Evolutionary conservation across 192 early-diverging fungal species (phyloP).

Genomic region (Coemansia sp.): DNA sequence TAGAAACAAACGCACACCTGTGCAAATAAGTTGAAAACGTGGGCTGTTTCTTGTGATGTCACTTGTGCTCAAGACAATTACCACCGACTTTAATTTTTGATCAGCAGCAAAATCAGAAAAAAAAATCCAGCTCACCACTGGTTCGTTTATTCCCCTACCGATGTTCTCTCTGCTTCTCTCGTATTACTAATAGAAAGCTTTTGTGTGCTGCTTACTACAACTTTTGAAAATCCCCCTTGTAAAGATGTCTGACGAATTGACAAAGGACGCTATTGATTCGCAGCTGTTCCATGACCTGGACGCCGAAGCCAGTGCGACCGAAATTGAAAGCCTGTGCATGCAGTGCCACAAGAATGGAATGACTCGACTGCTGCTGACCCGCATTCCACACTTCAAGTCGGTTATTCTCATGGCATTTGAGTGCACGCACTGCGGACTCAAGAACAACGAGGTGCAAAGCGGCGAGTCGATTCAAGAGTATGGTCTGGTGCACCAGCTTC

Average conservation of each 20-base stretch:
- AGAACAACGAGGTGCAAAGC: constrained; percentile 88
- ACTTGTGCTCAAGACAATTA: too few relatives aligned
- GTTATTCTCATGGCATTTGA: constrained; percentile 81
- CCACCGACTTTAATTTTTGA: too few relatives aligned
- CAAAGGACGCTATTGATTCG: not conserved
- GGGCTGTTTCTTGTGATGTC: too few relatives aligned
- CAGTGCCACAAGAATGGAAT: constrained; percentile 85
- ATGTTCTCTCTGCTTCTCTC: not conserved
- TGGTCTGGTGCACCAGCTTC: constrained; percentile 68
- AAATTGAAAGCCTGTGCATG: constrained; percentile 91
- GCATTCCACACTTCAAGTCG: constrained; percentile 91
- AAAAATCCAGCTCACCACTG: too few relatives aligned
- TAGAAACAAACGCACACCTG: too few relatives aligned
- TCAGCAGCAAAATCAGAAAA: too few relatives aligned
- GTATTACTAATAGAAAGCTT: constrained; percentile 4
- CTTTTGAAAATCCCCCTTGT: not conserved
- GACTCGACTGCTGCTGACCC: constrained; percentile 82
- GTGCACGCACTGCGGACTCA: constrained; percentile 84
- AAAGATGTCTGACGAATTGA: not conserved
- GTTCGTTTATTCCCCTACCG: not conserved
- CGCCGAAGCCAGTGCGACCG: constrained; percentile 64
- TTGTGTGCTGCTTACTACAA: not conserved
- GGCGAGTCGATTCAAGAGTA: constrained; percentile 80
- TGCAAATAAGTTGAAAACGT: too few relatives aligned
- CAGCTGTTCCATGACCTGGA: constrained; percentile 72